Base-by-base conservation (phyloP, 345 rosid genomes). In the Pugionium cornutum region DNA sequence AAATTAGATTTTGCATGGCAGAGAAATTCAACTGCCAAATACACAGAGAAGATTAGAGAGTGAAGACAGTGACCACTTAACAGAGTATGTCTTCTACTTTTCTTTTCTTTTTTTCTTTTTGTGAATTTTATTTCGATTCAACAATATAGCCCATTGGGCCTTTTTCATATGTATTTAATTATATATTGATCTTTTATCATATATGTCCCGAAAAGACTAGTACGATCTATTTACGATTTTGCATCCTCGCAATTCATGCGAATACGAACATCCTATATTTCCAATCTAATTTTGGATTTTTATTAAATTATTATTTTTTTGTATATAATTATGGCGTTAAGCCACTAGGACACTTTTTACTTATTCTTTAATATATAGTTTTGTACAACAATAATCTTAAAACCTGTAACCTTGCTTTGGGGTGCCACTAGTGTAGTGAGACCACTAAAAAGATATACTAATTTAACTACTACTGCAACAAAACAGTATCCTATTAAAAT, bases 1-100 rank as follows among this genome's bases (percentile, higher is more conserved):
- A 74, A 59, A 67, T 47, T 67, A 74, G 77, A 74, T 74, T 67
- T 74, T 74, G 77, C 73, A 74, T 67, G 77, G 64, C 60, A 68
- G 58, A 61, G 52, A 18, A 55, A 53, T 60, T 74, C 63, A 74
- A 67, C 77, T 73, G 77, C 77, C 58, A 73, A 53, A 66, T 35
- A 65, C 71, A 47, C 72, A 73, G 73, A 59, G 77, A 51, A 60
- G 72, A 59, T 66, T 60, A 61, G 73, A 60, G 68, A 53, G 77
- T 60, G 68, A 53, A 54, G 77, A 74, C 68, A 74, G 77, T 59
- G 73, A 74, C 77, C 42, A 67, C 68, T 74, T 54, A 60, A 11
- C 73, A 67, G 58, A 53, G 73, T 64, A 74, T 67, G 77, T 67
- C 51, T 66, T 43, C 18, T 18, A 18, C 18, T 18, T 9, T 28